Base-by-base conservation (phyloP, 225 moss, liverwort and hornwort species). In the Antitrichia curtipendula region DNA sequence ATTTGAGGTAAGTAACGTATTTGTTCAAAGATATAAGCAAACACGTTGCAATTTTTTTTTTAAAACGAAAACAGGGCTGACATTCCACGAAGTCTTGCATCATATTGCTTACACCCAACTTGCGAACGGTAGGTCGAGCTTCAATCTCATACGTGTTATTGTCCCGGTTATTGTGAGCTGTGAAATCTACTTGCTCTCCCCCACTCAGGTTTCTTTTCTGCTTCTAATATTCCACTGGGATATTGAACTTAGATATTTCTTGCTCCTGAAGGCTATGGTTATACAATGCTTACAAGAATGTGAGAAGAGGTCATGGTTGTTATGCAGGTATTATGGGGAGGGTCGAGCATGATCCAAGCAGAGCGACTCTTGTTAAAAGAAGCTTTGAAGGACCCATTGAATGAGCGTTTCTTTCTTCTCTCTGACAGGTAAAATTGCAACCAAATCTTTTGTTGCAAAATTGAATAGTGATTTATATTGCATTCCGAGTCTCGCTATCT, bases 291-390 rank as follows among this genome's bases (percentile, higher is more conserved):
- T 34, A n/a, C 53, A 50, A 61, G n/a, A 78, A 65, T 50, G 49
- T 71, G 45, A 89, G 59, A 82, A 74, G 74, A 11, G 74, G 15
- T 74, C 60, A 40, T 1, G 57, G 49, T 59, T 45, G 77, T 53
- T 73, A 69, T 88, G 90, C 91, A 98, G 98, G 98, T 98, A 84
- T 88, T 95, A 68, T 98, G 98, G 98, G 98, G 98, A 86, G 98
- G 89, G 82, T 92, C 98, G 43, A 96, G 88, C 80, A 98, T 98
- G 98, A 91, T 96, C 71, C 94, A 96, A 62, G 98, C 98, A 19
- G 96, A 98, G 91, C 94, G 96, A 66, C 90, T 94, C 34, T 84
- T 98, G 24, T 80, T 98, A 54, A 40, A 80, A 8, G 91, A 87
- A 86, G 96, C 96, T 72, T 93, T 98, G 54, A 87, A 93, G 68